These are phyloP conservation scores for Jatropha curcas DNA, from an alignment of 345 rosid genomes.

Conservation along the genomic window DNA sequence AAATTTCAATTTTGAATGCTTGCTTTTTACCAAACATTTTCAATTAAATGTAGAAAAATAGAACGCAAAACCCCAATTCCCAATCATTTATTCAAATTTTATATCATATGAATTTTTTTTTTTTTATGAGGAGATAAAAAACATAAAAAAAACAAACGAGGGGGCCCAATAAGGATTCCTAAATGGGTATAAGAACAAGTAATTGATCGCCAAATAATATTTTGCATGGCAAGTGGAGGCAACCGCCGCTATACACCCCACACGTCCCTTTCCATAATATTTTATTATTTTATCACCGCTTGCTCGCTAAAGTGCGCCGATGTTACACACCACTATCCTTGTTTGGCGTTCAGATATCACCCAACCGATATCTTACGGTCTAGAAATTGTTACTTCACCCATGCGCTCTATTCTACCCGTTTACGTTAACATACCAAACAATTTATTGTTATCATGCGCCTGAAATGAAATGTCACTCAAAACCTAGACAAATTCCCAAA, in stretches of 20 bases:
- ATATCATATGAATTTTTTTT: too few species aligned
- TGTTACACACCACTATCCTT: background rate
- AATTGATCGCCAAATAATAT: too few species aligned
- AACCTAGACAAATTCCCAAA: constrained; percentile 26
- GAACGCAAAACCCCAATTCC: too few species aligned
- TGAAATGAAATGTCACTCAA: constrained; percentile 25
- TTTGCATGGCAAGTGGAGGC: too few species aligned
- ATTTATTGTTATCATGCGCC: constrained; percentile 41
- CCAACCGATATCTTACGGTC: constrained; percentile 25
- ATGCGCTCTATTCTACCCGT: background rate
- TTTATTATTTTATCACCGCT: background rate
- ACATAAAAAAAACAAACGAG: too few species aligned
- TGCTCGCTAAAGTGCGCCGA: background rate
- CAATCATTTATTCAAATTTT: too few species aligned
- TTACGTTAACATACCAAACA: constrained; percentile 9
- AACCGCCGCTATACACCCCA: constrained; percentile 1
- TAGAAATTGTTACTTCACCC: constrained; percentile 8
- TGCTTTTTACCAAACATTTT: too few species aligned
- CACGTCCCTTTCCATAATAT: constrained; percentile 17
- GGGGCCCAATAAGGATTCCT: too few species aligned
- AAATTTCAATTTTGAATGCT: too few species aligned
- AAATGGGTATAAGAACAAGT: too few species aligned
- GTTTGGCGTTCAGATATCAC: background rate
- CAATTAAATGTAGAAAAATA: too few species aligned
- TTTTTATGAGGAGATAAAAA: too few species aligned